Evolutionary conservation across 306 rosid genomes (phyloP).

Genomic region (Sphenostylis stenocarpa): DNA sequence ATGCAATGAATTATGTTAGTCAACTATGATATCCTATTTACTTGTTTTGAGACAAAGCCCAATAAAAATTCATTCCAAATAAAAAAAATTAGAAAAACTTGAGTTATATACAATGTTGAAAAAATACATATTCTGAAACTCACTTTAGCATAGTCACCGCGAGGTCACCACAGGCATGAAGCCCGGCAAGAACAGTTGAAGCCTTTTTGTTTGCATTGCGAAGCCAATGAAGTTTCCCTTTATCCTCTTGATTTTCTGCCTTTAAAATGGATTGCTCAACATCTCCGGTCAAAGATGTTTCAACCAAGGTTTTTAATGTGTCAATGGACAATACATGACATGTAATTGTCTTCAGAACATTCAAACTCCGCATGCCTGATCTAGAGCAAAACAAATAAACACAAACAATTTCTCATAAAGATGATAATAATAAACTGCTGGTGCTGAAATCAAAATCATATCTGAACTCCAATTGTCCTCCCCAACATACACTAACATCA

Average conservation of each 20-base stretch:
- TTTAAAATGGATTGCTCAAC: constrained; percentile 28
- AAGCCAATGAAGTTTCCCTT: constrained; percentile 24
- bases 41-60: constrained; percentile 6
- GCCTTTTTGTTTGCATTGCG: constrained; percentile 36
- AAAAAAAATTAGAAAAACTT: constrained; percentile 18
- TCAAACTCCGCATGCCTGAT: constrained; percentile 59
- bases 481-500: not conserved
- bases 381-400: constrained; percentile 48
- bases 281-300: constrained; percentile 42
- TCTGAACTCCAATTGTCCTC: constrained; percentile 5
- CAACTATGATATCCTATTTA: not conserved
- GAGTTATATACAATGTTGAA: not conserved
- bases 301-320: constrained; percentile 63
- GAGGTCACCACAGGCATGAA: constrained; percentile 99
- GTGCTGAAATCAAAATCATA: not conserved
- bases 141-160: constrained; percentile 86
- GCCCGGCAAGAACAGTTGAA: constrained; percentile 83
- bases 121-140: constrained; percentile 41
- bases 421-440: not conserved
- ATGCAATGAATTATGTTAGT: not conserved
- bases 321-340: constrained; percentile 71
- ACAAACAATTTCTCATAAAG: constrained; percentile 23
- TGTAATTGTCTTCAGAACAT: constrained; percentile 80
- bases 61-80: not conserved
- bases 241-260: constrained; percentile 37